These are phyloP conservation scores for Talinum fruticosum DNA, from an alignment of 148 eudicot species.

Conservation along the genomic window DNA sequence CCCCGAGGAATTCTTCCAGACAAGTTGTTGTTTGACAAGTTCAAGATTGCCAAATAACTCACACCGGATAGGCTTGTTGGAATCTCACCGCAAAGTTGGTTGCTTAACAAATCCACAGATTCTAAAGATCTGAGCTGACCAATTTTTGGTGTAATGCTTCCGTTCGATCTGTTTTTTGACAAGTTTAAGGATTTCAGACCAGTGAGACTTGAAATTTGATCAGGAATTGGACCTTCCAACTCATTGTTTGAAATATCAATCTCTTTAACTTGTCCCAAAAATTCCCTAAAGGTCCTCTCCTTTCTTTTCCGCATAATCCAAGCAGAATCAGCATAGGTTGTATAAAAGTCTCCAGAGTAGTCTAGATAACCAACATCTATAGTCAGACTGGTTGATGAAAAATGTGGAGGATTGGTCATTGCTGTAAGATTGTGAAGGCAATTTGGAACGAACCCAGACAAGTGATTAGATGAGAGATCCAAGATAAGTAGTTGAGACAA, in stretches of 20 bases:
- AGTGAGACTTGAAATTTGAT: conserved; percentile 8
- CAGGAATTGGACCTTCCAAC: conserved; percentile 11
- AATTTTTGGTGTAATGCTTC: not conserved
- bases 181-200: conserved; percentile 11
- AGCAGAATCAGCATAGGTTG: not conserved
- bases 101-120: not conserved
- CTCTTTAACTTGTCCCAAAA: not conserved
- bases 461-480: conserved; percentile 12
- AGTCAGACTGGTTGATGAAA: too few relatives aligned
- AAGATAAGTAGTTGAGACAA: conserved; percentile 14
- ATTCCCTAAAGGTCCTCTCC: not conserved
- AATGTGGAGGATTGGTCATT: not conserved
- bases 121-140: not conserved
- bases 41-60: not conserved
- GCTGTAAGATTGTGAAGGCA: conserved; percentile 19
- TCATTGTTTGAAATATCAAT: conserved; percentile 12
- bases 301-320: conserved; percentile 17
- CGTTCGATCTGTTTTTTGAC: not conserved
- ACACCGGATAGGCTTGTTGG: not conserved
- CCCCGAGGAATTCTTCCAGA: not conserved
- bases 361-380: too few relatives aligned
- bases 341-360: too few relatives aligned
- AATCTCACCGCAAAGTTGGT: not conserved
- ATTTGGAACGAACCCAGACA: conserved; percentile 14
- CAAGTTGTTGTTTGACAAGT: not conserved